Base-by-base conservation (phyloP, 2,329 filamentous ascomycete genomes). In the Magnaporthiopsis incrustans region DNA sequence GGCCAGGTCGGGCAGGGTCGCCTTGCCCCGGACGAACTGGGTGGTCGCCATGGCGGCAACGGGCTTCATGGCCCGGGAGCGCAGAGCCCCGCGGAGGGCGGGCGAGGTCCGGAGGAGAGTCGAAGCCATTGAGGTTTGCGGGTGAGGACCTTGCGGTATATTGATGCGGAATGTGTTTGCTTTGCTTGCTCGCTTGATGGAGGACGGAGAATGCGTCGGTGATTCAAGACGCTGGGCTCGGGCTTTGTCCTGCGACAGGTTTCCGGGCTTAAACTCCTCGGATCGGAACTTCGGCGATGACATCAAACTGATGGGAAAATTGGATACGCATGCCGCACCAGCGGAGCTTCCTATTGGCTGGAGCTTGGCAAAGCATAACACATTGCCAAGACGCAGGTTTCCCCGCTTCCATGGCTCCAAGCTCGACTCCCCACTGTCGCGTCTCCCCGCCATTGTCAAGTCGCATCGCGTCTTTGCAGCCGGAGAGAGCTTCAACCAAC, bases 1-100 rank as follows among this genome's bases (percentile, higher is more conserved):
- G 32, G 78, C 70, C n/a, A 98, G 88, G 73, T 97, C 93, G 68
- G 95, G 95, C 57, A 99, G 89, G 57, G 93, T 97, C 63, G 91
- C 94, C 83, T 97, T 97, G 79, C 86, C 87, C 72, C 92, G 88
- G 70, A 89, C 84, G 66, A 96, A 96, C 74, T 85, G 89, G 71
- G 88, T 89, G 77, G 86, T 86, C 69, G 89, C 86, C 73, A 90
- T 80, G 73, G 88, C 85, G 71, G 85, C 83, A 64, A 82, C 78
- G 67, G 84, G 82, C 74, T 84, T 85, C 65, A 85, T 81, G 72
- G 85, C 84, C 71, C 83, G 80, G 69, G 88, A 84, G 72, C 90
- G 86, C 67, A 94, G 82, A 71, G 89, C 88, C 68, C 88, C 84
- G 77, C 91, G 90, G 67, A 82, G 78, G 71, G 87, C 81, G 70